Conservation (phyloP, 2,329 filamentous ascomycete genomes). For the Penicillium sp. region DNA sequence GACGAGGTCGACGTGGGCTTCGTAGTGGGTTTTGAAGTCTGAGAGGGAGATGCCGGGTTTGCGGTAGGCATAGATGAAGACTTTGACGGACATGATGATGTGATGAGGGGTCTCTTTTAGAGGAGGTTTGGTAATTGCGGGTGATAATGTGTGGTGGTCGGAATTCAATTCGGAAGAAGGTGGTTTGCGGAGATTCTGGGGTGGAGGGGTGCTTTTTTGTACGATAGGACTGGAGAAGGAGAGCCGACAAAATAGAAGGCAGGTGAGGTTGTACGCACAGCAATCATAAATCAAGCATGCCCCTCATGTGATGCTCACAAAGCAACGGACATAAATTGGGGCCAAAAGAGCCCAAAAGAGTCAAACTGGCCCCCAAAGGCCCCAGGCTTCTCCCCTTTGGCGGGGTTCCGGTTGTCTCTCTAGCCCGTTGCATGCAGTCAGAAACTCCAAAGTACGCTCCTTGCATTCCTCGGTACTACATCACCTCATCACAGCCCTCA, state of each 20-base stretch:
- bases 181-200: background rate
- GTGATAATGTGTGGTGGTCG: background rate
- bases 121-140: background rate
- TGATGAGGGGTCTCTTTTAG: background rate
- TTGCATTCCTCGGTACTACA: background rate
- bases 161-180: background rate
- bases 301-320: background rate
- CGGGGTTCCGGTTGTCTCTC: background rate
- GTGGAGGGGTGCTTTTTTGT: background rate
- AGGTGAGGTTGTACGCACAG: background rate
- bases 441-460: background rate
- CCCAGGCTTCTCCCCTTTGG: too few relatives aligned
- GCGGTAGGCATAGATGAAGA: conserved; percentile 19
- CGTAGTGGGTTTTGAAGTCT: conserved; percentile 25
- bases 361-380: too few relatives aligned
- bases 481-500: background rate
- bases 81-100: conserved; percentile 8
- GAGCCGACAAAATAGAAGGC: background rate
- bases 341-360: background rate
- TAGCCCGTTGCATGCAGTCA: background rate
- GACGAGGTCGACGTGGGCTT: conserved; percentile 22
- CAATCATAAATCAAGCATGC: background rate
- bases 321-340: background rate
- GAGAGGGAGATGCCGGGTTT: conserved; percentile 23
- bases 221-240: background rate